Percentiles rank a stretch among this genome's conserved stretches.
These are phyloP conservation scores for Hordeum pubiflorum DNA, from an alignment of 202 grass and related monocot species.

Conservation along the genomic window DNA sequence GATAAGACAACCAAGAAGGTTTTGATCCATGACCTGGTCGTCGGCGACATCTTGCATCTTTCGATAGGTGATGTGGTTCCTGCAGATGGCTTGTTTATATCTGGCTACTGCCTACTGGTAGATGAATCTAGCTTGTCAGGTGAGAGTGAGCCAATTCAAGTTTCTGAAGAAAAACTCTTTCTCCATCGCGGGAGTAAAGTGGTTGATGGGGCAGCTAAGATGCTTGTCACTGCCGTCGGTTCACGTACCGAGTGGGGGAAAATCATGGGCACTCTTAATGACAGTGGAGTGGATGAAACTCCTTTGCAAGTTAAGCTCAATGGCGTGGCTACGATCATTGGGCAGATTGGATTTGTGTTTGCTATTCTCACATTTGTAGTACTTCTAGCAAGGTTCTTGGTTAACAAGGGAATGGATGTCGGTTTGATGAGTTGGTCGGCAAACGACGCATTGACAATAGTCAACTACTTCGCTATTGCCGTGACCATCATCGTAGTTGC, in stretches of 20 bases:
- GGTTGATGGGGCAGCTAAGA: constrained; percentile 67
- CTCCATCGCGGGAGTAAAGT: constrained; percentile 79
- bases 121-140: constrained; percentile 88
- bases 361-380: constrained; percentile 76
- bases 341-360: constrained; percentile 74
- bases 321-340: constrained; percentile 76
- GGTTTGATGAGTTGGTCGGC: constrained; percentile 54
- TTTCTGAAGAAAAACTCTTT: constrained; percentile 65
- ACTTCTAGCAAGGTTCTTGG: constrained; percentile 60
- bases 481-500: constrained; percentile 92
- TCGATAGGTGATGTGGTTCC: constrained; percentile 78
- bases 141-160: constrained; percentile 64
- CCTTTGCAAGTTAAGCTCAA: constrained; percentile 96
- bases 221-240: constrained; percentile 74
- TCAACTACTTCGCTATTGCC: constrained; percentile 85
- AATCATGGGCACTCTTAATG: constrained; percentile 65
- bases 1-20: constrained; percentile 52
- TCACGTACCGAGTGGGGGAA: constrained; percentile 83
- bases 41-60: constrained; percentile 85
- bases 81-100: constrained; percentile 78
- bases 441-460: constrained; percentile 62
- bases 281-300: constrained; percentile 71
- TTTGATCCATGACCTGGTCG: constrained; percentile 71
- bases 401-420: constrained; percentile 42
- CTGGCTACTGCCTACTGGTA: constrained; percentile 65